Evolutionary conservation across 2,329 filamentous ascomycete species (phyloP).

Genomic region (Diplocarpon mali): DNA sequence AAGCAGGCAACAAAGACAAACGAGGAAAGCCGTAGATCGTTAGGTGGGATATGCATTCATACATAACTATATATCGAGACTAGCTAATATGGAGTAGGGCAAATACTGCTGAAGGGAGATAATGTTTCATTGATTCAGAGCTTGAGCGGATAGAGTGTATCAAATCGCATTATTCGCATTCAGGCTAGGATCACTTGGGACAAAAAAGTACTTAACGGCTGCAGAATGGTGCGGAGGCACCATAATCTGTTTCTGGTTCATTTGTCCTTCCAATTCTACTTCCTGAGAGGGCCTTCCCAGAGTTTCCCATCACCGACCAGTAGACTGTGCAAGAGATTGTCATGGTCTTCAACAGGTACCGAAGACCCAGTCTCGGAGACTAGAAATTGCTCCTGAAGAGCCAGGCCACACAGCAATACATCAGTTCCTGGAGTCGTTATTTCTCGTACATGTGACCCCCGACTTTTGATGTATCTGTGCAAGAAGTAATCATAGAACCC

Average conservation of each 20-base stretch:
- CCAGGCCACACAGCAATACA: slow-evolving; percentile 59
- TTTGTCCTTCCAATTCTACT: slow-evolving; percentile 9
- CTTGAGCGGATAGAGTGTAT: slow-evolving; percentile 25
- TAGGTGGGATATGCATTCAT: slow-evolving; percentile 48
- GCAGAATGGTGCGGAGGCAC: slow-evolving; percentile 6
- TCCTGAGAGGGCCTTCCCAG: slow-evolving; percentile 26
- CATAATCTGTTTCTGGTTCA: slow-evolving; percentile 9
- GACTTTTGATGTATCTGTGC: slow-evolving; percentile 52
- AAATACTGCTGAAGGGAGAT: slow-evolving; percentile 57
- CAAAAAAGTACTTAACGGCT: slow-evolving; percentile 13
- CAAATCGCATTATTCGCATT: slow-evolving; percentile 21
- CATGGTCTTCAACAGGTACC: slow-evolving; percentile 65
- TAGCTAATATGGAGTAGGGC: slow-evolving; percentile 34
- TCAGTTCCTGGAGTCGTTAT: slow-evolving; percentile 48
- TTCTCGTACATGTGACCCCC: slow-evolving; percentile 21
- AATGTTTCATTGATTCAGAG: slow-evolving; percentile 52
- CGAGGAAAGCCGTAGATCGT: slow-evolving; percentile 63
- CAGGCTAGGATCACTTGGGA: slow-evolving; percentile 11
- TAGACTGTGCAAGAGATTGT: slow-evolving; percentile 71
- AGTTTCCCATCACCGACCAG: slow-evolving; percentile 60
- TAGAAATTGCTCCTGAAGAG: slow-evolving; percentile 77
- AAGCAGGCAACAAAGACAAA: slow-evolving; percentile 73
- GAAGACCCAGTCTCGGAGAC: slow-evolving; percentile 42
- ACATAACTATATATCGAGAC: neutral
- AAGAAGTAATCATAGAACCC: slow-evolving; percentile 97